Conservation (phyloP, 345 rosid genomes). For the Litchi chinensis region DNA sequence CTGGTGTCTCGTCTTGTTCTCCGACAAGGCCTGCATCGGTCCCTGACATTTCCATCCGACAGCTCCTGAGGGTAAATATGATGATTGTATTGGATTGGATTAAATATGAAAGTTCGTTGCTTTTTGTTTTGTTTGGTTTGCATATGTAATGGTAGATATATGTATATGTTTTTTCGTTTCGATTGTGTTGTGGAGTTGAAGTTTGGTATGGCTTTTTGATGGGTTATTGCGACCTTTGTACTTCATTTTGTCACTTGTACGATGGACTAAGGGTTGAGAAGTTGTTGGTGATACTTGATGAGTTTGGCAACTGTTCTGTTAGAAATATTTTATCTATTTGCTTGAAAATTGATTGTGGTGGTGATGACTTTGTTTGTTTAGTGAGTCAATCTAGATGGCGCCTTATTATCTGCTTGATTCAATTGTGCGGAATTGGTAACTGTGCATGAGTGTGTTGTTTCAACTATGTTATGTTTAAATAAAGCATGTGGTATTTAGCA, state of each 20-base stretch:
- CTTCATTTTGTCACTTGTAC: not conserved
- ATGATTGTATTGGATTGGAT: conserved; percentile 22
- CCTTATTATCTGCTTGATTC: too few species aligned
- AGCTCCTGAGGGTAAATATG: conserved; percentile 48
- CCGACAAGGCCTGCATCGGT: conserved; percentile 69
- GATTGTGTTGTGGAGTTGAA: not conserved
- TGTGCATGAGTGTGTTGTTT: too few species aligned
- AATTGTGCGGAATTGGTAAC: too few species aligned
- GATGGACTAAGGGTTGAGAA: not conserved
- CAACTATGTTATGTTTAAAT: too few species aligned
- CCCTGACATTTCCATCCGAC: conserved; percentile 72
- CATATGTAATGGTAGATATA: not conserved
- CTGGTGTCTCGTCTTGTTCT: conserved; percentile 75
- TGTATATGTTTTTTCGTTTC: not conserved
- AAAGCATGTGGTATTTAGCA: too few species aligned
- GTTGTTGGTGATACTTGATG: not conserved
- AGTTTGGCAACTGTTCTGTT: not conserved
- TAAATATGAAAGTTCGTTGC: not conserved
- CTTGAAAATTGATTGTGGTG: not conserved
- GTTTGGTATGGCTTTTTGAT: not conserved
- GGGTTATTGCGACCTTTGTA: not conserved
- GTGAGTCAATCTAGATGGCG: too few species aligned
- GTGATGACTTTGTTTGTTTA: not conserved
- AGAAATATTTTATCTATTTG: too few species aligned
- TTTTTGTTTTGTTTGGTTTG: not conserved